A percentile compares a stretch with the other conserved stretches of the same genome.
Evolutionary conservation across 2,329 filamentous ascomycete species (phyloP).

Genomic region (Xylariaceae sp.): DNA sequence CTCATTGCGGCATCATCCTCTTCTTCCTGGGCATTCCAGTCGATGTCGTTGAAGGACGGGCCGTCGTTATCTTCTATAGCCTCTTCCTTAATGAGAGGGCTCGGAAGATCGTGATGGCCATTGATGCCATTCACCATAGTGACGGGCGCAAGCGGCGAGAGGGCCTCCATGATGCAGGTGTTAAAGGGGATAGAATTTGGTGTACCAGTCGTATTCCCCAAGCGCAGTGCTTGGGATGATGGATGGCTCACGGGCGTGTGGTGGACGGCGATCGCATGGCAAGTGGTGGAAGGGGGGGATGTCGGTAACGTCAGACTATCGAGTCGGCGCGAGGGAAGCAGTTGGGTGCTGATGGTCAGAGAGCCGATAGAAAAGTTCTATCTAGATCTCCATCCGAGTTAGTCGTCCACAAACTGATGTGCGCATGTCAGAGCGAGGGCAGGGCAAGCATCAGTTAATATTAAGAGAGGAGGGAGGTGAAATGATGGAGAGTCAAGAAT

Average conservation of each 20-base stretch:
- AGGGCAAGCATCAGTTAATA: too few species aligned
- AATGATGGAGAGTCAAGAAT: too few species aligned
- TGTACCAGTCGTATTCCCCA: neutral
- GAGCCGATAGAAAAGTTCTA: too few species aligned
- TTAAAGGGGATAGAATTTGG: neutral
- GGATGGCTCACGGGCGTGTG: conserved; percentile 10
- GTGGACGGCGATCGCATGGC: conserved; percentile 13
- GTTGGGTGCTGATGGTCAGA: too few species aligned
- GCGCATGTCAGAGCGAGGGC: too few species aligned
- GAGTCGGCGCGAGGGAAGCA: too few species aligned
- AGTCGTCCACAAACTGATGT: too few species aligned
- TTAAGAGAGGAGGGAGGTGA: too few species aligned
- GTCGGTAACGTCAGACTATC: too few species aligned
- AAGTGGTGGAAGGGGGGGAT: neutral
- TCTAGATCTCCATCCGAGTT: too few species aligned
- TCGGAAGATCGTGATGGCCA: conserved; percentile 9
- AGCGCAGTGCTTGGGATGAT: conserved; percentile 3
- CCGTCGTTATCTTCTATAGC: conserved; percentile 21
- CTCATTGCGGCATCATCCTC: conserved; percentile 36
- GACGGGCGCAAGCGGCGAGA: conserved; percentile 8
- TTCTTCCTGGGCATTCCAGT: conserved; percentile 28
- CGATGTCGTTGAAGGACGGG: conserved; percentile 21
- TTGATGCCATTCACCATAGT: conserved; percentile 13
- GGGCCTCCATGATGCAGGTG: conserved; percentile 8
- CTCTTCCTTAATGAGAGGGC: conserved; percentile 26